Conservation (phyloP, 805 yeast genomes). For the Candida fluviatilis region DNA sequence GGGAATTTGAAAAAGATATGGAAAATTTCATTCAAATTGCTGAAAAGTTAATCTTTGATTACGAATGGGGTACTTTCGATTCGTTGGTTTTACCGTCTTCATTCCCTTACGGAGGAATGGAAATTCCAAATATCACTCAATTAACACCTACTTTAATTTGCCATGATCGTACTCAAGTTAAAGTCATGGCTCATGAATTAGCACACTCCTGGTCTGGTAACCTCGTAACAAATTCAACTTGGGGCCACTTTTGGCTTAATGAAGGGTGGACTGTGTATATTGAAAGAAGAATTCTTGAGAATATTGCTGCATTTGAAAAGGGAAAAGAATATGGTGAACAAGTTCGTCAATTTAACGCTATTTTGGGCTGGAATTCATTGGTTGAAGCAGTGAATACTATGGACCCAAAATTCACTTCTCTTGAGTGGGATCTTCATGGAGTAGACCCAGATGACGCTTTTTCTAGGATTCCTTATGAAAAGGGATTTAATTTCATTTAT, state of each 20-base stretch:
- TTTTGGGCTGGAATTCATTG: constrained; percentile 29
- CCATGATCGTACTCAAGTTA: constrained; percentile 30
- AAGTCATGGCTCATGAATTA: constrained; percentile 34
- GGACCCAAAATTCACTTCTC: constrained; percentile 17
- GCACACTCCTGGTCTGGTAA: constrained; percentile 39
- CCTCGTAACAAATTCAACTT: constrained; percentile 31
- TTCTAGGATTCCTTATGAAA: constrained; percentile 33
- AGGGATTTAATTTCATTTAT: constrained; percentile 30
- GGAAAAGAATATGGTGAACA: constrained; percentile 24
- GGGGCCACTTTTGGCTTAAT: constrained; percentile 38
- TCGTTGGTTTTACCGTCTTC: constrained; percentile 29
- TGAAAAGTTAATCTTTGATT: constrained; percentile 27
- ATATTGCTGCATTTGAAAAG: constrained; percentile 20
- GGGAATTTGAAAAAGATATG: constrained; percentile 35
- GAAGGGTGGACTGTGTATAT: constrained; percentile 37
- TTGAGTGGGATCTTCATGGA: constrained; percentile 18
- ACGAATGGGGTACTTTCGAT: constrained; percentile 32
- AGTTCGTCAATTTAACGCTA: constrained; percentile 26
- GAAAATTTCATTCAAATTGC: constrained; percentile 31
- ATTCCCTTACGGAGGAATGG: constrained; percentile 39
- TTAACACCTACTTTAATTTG: constrained; percentile 32
- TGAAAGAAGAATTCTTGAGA: constrained; percentile 31
- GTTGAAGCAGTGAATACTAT: constrained; percentile 20
- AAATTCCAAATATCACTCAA: constrained; percentile 31
- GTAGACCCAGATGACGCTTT: constrained; percentile 29